Base-by-base conservation (phyloP, 2,329 filamentous ascomycete genomes). In the Aspergillus ochraceoroseus region DNA sequence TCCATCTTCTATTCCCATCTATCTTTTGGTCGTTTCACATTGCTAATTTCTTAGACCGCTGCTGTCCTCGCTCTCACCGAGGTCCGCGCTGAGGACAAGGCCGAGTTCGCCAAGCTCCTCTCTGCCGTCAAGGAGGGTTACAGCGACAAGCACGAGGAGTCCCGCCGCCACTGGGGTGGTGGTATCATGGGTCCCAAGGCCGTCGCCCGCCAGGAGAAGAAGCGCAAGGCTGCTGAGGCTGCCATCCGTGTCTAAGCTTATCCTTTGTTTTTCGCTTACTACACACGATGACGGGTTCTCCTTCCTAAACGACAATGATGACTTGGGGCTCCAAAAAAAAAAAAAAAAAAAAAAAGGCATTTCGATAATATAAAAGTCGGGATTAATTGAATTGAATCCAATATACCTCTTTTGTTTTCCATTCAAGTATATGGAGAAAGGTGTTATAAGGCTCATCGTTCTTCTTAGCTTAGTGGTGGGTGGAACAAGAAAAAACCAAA, bases 121-220 rank as follows among this genome's bases (percentile, higher is more conserved):
- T 85, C 85, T 55, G 82, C 92, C 68, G 77, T 98, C 80, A 96
- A 98, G 84, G 90, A 96, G 65, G 92, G 90, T 59, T 98, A 94
- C 81, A 74, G 86, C 63, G 88, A 94, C 73, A 94, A 94, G 82
- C 86, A 86, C 71, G 90, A 96, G 75, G 85, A 88, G 67, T 73
- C 79, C 63, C 85, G 87, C 73, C 83, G 85, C 70, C 86, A 90
- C 75, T 98, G 94, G 92, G 92, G 94, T 76, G 92, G 92, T 80
- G 94, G 94, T 73, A 95, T 98, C 77, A 95, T 98, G 89, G 82
- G 92, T 65, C 78, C 83, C 70, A 98, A 98, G 87, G 89, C 92
- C 67, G 81, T 80, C 57, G 81, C 79, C 53, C 73, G 75, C 61
- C 74, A 75, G 65, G 77, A 80, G 71, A 95, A 95, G 85, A 87